phyloP scores from a whole-genome alignment of 78 protist genomes.

The Dictyostelium purpureum region DNA sequence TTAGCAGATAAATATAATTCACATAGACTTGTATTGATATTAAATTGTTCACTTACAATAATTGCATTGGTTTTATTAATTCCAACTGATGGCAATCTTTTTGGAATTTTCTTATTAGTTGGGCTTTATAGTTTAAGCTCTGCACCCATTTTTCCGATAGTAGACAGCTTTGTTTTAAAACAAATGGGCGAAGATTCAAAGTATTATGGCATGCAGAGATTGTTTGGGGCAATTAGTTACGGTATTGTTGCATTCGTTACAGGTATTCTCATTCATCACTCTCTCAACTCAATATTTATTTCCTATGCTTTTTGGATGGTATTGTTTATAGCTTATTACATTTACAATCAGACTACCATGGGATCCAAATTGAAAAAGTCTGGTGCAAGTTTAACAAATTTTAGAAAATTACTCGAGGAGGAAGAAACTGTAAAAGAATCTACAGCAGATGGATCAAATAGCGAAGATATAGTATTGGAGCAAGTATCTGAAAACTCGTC shows the following conservation, averaged over 20 bases:
- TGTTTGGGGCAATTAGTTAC: constrained; percentile 10
- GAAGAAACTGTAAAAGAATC: too few species aligned
- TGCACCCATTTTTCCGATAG: not conserved
- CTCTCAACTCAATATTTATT: not conserved
- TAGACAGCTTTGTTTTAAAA: not conserved
- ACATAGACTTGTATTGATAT: not conserved
- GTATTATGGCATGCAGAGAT: constrained; percentile 12
- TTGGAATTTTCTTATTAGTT: not conserved
- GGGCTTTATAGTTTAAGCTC: not conserved
- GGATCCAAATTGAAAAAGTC: not conserved
- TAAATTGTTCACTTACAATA: not conserved
- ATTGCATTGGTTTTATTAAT: not conserved
- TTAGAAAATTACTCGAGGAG: too few species aligned
- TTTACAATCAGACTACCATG: not conserved
- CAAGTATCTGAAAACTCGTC: too few species aligned
- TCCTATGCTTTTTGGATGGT: not conserved
- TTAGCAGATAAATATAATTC: not conserved
- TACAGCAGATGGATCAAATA: not conserved
- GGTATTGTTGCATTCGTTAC: not conserved
- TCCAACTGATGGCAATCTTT: not conserved
- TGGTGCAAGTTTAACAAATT: too few species aligned
- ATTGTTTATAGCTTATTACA: not conserved
- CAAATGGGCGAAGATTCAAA: not conserved
- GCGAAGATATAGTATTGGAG: not conserved
- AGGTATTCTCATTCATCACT: constrained; percentile 5